Percentiles rank a stretch among this genome's conserved stretches.
Evolutionary conservation across 805 yeast species (phyloP).

Genomic region (Torulaspora microellipsoides): DNA sequence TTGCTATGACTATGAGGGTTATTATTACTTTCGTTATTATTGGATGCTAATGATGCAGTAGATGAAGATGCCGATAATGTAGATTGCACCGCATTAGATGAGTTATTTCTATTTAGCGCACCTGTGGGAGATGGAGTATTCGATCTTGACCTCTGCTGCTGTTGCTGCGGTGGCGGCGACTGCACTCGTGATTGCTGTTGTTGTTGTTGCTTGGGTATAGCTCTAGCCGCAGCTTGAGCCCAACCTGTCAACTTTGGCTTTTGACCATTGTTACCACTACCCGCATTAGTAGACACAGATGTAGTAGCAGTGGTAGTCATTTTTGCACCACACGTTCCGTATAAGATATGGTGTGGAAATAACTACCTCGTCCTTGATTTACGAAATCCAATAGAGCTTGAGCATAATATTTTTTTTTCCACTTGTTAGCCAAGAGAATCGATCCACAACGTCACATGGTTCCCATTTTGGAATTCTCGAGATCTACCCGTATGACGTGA

Average conservation of each 20-base stretch:
- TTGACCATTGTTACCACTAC: background rate
- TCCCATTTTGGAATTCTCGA: too few relatives aligned
- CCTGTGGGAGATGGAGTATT: conserved; percentile 2
- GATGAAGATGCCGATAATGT: background rate
- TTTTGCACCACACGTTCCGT: too few relatives aligned
- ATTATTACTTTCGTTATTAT: background rate
- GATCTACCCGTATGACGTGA: too few relatives aligned
- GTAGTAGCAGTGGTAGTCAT: too few relatives aligned
- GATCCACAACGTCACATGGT: too few relatives aligned
- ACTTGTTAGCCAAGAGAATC: too few relatives aligned
- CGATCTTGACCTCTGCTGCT: conserved; percentile 1
- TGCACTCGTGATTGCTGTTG: conserved; percentile 3
- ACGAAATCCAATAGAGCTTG: too few relatives aligned
- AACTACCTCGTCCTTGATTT: too few relatives aligned
- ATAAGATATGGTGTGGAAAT: too few relatives aligned
- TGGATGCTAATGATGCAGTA: background rate
- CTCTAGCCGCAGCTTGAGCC: conserved; percentile 33
- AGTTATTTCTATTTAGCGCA: background rate
- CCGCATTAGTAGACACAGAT: background rate
- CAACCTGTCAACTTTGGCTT: conserved; percentile 28
- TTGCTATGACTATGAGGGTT: conserved; percentile 1
- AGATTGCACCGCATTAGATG: background rate
- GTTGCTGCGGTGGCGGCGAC: background rate
- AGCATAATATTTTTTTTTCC: too few relatives aligned
- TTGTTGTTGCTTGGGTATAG: conserved; percentile 20